These are phyloP conservation scores for Fusarium ramigenum DNA, from an alignment of 2,329 filamentous ascomycete genomes.

Conservation along the genomic window DNA sequence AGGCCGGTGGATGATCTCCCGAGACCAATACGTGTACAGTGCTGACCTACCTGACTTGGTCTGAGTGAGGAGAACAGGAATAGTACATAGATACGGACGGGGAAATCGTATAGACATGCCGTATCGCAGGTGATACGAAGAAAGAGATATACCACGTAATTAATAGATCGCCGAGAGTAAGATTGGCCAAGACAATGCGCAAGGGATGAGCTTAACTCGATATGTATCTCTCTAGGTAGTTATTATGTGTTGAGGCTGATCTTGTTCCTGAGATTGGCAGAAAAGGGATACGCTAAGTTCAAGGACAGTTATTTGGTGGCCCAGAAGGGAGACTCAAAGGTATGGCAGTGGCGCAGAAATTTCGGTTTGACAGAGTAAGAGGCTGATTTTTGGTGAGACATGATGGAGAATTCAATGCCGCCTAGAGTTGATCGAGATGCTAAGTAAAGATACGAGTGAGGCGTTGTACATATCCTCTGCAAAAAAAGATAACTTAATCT, in stretches of 20 bases:
- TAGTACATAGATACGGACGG: slow-evolving; percentile 23
- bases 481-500: neutral
- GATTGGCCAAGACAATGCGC: slow-evolving; percentile 10
- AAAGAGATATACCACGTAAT: neutral
- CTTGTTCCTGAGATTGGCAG: slow-evolving; percentile 11
- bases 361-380: slow-evolving; percentile 30
- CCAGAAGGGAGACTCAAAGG: slow-evolving; percentile 28
- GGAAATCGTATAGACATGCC: slow-evolving; percentile 8
- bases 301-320: slow-evolving; percentile 1
- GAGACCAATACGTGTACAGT: slow-evolving; percentile 22
- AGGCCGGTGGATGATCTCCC: slow-evolving; percentile 24
- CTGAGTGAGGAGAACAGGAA: slow-evolving; percentile 19
- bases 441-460: slow-evolving; percentile 27
- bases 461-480: neutral
- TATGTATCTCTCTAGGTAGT: neutral
- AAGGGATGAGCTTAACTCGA: slow-evolving; percentile 22
- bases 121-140: slow-evolving; percentile 17
- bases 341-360: slow-evolving; percentile 29
- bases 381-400: slow-evolving; percentile 31
- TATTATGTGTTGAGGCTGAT: slow-evolving; percentile 8
- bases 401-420: slow-evolving; percentile 15
- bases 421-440: neutral
- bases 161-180: slow-evolving; percentile 7
- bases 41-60: neutral
- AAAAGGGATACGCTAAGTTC: slow-evolving; percentile 23